Conservation (phyloP, 2,329 filamentous ascomycete species). For the Myriosclerotinia scirpicola region DNA sequence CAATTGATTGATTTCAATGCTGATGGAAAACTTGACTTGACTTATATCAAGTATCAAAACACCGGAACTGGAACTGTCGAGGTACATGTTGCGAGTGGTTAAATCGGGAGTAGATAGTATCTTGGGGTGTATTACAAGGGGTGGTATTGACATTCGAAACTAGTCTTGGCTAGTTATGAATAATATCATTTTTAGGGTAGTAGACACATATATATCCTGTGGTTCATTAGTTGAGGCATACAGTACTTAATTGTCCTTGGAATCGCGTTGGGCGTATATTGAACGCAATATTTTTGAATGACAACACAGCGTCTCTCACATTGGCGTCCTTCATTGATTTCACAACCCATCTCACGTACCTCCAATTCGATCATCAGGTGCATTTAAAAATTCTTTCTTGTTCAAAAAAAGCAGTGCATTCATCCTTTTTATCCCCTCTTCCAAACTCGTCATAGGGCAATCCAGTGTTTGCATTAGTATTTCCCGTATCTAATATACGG, state of each 20-base stretch:
- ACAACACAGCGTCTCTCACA: not conserved
- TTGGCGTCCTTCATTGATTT: not conserved
- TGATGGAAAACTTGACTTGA: slow-evolving; percentile 22
- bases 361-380: not conserved
- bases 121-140: not conserved
- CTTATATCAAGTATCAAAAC: slow-evolving; percentile 23
- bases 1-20: slow-evolving; percentile 20
- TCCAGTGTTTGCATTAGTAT: not conserved
- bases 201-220: not conserved
- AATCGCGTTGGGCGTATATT: not conserved
- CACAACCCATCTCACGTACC: not conserved
- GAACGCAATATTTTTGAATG: not conserved
- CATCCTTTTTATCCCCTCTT: slow-evolving; percentile 13
- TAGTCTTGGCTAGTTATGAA: not conserved
- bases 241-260: not conserved
- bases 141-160: not conserved
- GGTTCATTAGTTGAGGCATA: not conserved
- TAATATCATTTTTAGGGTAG: not conserved
- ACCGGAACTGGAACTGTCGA: slow-evolving; percentile 20
- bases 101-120: not conserved
- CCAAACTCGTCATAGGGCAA: slow-evolving; percentile 9
- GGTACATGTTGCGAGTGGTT: slow-evolving; percentile 25
- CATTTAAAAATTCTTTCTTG: not conserved
- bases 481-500: no score
- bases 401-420: slow-evolving; percentile 8